Evolutionary conservation across 352 stramenopile species (phyloP).

Genomic region (Globisporangium parvum): DNA sequence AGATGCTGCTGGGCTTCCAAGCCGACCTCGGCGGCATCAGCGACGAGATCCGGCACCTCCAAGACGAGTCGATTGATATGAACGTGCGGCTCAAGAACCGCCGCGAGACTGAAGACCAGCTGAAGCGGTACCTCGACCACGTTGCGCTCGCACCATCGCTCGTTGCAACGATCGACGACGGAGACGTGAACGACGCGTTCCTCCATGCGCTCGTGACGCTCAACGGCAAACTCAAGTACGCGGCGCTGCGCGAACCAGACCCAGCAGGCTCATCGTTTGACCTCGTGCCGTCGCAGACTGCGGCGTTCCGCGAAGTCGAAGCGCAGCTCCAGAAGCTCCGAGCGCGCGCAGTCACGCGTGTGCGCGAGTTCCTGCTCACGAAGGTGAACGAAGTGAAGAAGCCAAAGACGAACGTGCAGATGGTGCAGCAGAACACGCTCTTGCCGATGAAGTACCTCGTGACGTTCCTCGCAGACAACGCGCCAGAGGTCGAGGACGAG

Average conservation of each 20-base stretch:
- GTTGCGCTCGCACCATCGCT: conserved; percentile 94
- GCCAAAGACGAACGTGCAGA: conserved; percentile 97
- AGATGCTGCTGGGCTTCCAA: conserved; percentile 98
- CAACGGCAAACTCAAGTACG: conserved; percentile 91
- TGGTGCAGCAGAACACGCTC: conserved; percentile 96
- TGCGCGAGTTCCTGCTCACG: conserved; percentile 92
- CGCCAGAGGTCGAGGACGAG: conserved; percentile 91
- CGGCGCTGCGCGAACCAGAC: conserved; percentile 49
- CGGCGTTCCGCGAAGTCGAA: conserved; percentile 91
- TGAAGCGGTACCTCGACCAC: conserved; percentile 94
- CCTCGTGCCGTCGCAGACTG: conserved; percentile 85
- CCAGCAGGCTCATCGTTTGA: conserved; percentile 74
- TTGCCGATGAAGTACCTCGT: conserved; percentile 95
- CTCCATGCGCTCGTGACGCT: conserved; percentile 92
- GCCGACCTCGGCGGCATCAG: conserved; percentile 96
- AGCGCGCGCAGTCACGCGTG: conserved; percentile 57
- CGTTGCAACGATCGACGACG: conserved; percentile 89
- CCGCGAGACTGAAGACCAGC: conserved; percentile 88
- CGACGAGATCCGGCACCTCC: conserved; percentile 96
- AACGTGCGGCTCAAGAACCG: conserved; percentile 95
- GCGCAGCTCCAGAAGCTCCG: conserved; percentile 89
- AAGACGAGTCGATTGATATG: conserved; percentile 93
- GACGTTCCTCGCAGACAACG: conserved; percentile 92
- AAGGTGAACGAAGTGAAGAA: conserved; percentile 93
- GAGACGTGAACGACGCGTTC: conserved; percentile 92